Conservation (phyloP, 352 stramenopile species). For the Pythium pyrilobum region DNA sequence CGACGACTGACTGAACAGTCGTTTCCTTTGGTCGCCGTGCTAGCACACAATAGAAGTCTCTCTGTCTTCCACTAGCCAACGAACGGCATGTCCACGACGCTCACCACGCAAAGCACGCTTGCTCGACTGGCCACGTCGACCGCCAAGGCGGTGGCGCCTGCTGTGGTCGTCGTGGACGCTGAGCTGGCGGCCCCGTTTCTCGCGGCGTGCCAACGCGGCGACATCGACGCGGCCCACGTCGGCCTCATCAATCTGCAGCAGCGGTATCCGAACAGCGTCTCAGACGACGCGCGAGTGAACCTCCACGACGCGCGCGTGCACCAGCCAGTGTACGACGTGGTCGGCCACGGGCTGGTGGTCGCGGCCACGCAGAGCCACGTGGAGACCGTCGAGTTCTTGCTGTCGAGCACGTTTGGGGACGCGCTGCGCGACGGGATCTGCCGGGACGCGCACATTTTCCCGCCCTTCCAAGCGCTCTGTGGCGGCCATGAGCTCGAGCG, state of each 20-base stretch:
- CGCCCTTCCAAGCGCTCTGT: constrained; percentile 2
- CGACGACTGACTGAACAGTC: constrained; percentile 20
- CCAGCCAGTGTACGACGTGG: constrained; percentile 17
- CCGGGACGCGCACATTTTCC: not conserved
- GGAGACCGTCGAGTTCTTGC: constrained; percentile 14
- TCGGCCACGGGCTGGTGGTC: constrained; percentile 9
- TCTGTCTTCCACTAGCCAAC: too few relatives aligned
- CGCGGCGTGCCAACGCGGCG: constrained; percentile 2
- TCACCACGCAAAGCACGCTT: not conserved
- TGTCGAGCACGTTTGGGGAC: constrained; percentile 7
- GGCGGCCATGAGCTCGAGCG: not conserved
- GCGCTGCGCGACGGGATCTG: constrained; percentile 15
- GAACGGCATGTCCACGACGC: constrained; percentile 3
- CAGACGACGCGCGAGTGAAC: not conserved
- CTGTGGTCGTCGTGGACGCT: constrained; percentile 4
- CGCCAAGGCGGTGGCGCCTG: not conserved
- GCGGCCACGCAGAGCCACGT: constrained; percentile 14
- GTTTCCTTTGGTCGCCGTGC: not conserved
- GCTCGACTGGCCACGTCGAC: not conserved
- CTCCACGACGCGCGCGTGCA: not conserved
- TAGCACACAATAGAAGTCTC: too few relatives aligned
- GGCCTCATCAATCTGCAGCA: constrained; percentile 13
- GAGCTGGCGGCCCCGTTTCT: constrained; percentile 3
- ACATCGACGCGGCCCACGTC: constrained; percentile 17
- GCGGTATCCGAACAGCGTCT: constrained; percentile 8